These are phyloP conservation scores for Saccharomyces jurei DNA, from an alignment of 805 yeast species.

Conservation along the genomic window DNA sequence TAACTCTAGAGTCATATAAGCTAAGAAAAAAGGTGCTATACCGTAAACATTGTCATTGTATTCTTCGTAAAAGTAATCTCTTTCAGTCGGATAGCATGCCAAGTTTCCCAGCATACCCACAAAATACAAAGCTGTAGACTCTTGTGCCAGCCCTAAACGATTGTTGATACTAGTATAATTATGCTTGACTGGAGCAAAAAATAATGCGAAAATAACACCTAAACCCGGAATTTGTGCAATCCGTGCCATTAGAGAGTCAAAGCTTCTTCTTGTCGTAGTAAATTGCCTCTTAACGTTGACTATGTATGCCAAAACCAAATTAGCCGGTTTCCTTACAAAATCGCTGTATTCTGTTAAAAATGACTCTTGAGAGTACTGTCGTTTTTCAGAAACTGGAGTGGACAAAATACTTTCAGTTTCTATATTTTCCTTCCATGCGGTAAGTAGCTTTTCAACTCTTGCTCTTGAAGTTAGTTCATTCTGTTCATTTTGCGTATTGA, in stretches of 20 bases:
- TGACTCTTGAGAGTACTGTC: slow-evolving; percentile 9
- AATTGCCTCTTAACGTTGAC: slow-evolving; percentile 33
- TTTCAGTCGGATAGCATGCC: slow-evolving; percentile 64
- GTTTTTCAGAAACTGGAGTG: neutral
- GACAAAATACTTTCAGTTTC: neutral
- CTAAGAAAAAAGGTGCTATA: slow-evolving; percentile 48
- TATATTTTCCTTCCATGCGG: slow-evolving; percentile 30
- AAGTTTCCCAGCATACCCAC: slow-evolving; percentile 75
- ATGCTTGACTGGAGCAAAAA: slow-evolving; percentile 51
- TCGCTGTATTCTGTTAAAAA: slow-evolving; percentile 14
- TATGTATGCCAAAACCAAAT: slow-evolving; percentile 27
- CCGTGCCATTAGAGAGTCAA: slow-evolving; percentile 57
- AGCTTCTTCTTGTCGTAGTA: slow-evolving; percentile 37
- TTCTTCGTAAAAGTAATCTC: slow-evolving; percentile 72
- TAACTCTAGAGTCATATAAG: slow-evolving; percentile 27
- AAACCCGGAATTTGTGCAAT: slow-evolving; percentile 55
- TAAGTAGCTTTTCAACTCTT: slow-evolving; percentile 35
- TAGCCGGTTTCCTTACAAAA: slow-evolving; percentile 18
- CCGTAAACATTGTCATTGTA: slow-evolving; percentile 66
- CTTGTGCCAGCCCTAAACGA: slow-evolving; percentile 70
- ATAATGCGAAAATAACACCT: slow-evolving; percentile 59
- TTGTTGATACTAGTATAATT: slow-evolving; percentile 46
- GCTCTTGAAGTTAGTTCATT: slow-evolving; percentile 35
- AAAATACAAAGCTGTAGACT: slow-evolving; percentile 61
- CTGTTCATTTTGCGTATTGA: slow-evolving; percentile 38